Conservation (phyloP, 768 basidiomycete species). For the Fomitopsis serialis region DNA sequence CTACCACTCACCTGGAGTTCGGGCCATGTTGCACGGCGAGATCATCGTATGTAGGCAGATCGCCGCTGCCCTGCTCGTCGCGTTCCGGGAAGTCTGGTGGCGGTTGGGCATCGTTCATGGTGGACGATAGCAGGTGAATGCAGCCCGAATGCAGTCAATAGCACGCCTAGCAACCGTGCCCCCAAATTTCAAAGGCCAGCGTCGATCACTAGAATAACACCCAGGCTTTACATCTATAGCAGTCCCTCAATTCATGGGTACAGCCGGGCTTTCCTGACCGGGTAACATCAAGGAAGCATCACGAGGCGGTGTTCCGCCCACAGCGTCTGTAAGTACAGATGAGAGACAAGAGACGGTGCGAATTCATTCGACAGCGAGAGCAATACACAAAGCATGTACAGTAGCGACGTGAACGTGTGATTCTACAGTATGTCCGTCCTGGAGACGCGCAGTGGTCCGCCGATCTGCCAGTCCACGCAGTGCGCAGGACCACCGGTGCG, state of each 20-base stretch:
- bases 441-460: too few relatives aligned
- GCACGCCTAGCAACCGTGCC: background rate
- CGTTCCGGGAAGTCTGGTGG: slow-evolving; percentile 28
- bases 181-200: background rate
- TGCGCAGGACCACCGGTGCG: too few relatives aligned
- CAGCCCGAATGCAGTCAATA: background rate
- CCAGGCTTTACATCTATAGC: background rate
- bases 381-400: background rate
- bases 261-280: background rate
- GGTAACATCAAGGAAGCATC: background rate
- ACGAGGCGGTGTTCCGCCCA: background rate
- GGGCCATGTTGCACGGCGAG: slow-evolving; percentile 73
- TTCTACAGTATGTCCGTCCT: too few relatives aligned
- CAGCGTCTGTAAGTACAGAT: background rate
- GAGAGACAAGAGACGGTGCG: background rate
- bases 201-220: background rate
- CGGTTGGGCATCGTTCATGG: slow-evolving; percentile 6
- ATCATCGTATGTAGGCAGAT: slow-evolving; percentile 76
- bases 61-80: slow-evolving; percentile 41
- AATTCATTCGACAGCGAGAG: background rate
- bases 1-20: slow-evolving; percentile 61
- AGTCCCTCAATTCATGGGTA: background rate
- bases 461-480: too few relatives aligned
- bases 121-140: background rate
- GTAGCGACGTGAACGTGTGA: background rate